Evolutionary conservation across 495 filamentous ascomycete genomes (phyloP).

Genomic region (Podospora tetraspora): DNA sequence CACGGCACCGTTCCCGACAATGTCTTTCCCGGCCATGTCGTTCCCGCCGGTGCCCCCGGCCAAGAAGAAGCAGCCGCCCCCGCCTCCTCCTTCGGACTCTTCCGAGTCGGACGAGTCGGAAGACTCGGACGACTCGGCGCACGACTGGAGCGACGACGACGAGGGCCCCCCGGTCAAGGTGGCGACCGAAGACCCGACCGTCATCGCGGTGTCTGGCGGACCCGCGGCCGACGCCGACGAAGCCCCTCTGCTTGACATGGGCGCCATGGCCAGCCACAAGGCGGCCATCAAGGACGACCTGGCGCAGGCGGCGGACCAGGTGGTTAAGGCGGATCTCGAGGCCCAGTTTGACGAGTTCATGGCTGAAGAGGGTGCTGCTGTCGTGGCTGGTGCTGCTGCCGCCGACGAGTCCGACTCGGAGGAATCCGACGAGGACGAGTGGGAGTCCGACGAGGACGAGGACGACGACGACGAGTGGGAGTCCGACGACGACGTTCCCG

Average conservation of each 20-base stretch:
- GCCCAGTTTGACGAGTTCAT: background rate
- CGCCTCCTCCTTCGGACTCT: too few relatives aligned
- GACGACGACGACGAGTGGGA: too few relatives aligned
- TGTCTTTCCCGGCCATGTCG: background rate
- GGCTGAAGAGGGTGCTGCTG: too few relatives aligned
- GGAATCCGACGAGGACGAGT: too few relatives aligned
- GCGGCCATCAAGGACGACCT: background rate
- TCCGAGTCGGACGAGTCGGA: background rate
- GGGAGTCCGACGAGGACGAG: too few relatives aligned
- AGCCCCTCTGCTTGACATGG: background rate
- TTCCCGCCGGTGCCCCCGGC: background rate
- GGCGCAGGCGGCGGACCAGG: background rate
- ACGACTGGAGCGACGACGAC: too few relatives aligned
- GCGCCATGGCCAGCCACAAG: background rate
- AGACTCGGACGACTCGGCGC: too few relatives aligned
- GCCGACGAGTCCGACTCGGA: too few relatives aligned
- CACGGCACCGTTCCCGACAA: background rate
- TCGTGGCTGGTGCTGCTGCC: too few relatives aligned
- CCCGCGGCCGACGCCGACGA: background rate
- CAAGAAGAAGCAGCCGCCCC: background rate
- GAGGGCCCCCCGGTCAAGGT: too few relatives aligned
- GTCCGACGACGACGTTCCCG: too few relatives aligned
- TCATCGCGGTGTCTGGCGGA: background rate
- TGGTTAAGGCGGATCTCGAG: background rate
- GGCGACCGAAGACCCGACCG: background rate